Evolutionary conservation across 75 land plant species (phyloP), one percentile per base, ranked within the genome.

Genomic region (Cupressus sempervirens): DNA sequence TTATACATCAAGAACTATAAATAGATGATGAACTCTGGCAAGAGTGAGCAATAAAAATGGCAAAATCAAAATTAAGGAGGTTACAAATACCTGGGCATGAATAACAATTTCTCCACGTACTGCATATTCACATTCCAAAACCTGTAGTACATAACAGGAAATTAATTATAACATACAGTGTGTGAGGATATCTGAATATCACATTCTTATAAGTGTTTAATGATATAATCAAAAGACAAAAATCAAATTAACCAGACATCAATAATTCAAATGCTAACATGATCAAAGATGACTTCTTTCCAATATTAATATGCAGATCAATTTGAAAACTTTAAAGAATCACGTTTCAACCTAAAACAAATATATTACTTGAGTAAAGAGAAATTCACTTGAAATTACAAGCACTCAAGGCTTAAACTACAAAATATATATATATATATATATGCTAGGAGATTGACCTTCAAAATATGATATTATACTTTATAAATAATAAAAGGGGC

Each of bases 61-160:
- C 2, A 45, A 23, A 45, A 79, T 45, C 52, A 79, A 8, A 79
- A 45, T 4, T 43, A 29, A n/a, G 1, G 52, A 79, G 29, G 46
- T 79, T 36, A 43, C 32, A 36, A 15, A 32, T 85, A 97, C 99
- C 99, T 97, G 98, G 3, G 98, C 99, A 87, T 92, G 90, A 45
- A 86, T 87, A 36, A 97, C 98, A 85, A 96, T 94, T 90, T 93
- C 99, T 53, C 99, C 99, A 84, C 98, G 96, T 34, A 97, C 99
- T 84, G 99, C 99, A 92, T 97, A 97, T 86, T 97, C 95, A 65
- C 96, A 94, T 86, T 94, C 88, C 26, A 92, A 53, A 67, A 97
- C 98, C 99, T 97, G 92, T 6, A 38, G 80, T 50, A 90, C 88
- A 62, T 50, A 80, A 46, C 32, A 80, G 35, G 41, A 45, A 29